Percentiles rank a stretch among this genome's conserved stretches.
Conservation (phyloP, 148 eudicot species). For the Fagopyrum homotropicum region DNA sequence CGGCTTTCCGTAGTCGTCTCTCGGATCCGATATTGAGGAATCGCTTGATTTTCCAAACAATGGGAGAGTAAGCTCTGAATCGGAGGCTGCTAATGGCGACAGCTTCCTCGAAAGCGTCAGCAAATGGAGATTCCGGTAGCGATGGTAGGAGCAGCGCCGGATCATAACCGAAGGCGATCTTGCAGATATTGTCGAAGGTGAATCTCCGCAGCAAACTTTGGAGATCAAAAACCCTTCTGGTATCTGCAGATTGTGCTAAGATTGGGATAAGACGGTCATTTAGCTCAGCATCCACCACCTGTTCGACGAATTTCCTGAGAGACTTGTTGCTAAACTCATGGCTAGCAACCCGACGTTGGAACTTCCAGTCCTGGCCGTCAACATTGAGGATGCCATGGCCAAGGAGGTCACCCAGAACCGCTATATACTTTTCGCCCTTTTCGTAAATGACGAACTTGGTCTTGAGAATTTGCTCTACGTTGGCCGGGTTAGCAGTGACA, state of each 20-base stretch:
- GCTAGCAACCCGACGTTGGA: slow-evolving; percentile 38
- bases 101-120: slow-evolving; percentile 17
- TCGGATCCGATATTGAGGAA: slow-evolving; percentile 4
- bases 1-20: not conserved
- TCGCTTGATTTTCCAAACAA: not conserved
- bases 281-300: slow-evolving; percentile 38
- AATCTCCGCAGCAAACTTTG: slow-evolving; percentile 31
- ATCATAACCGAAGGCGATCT: slow-evolving; percentile 21
- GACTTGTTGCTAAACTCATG: slow-evolving; percentile 44
- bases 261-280: slow-evolving; percentile 36
- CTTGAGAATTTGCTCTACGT: slow-evolving; percentile 28
- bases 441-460: slow-evolving; percentile 26
- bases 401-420: slow-evolving; percentile 23
- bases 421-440: slow-evolving; percentile 20
- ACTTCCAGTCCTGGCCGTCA: slow-evolving; percentile 45
- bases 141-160: slow-evolving; percentile 20
- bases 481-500: slow-evolving; percentile 22
- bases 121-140: slow-evolving; percentile 12
- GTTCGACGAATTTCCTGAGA: slow-evolving; percentile 32
- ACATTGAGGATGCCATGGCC: slow-evolving; percentile 42
- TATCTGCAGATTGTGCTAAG: slow-evolving; percentile 12
- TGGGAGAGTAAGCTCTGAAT: not conserved
- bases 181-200: slow-evolving; percentile 27
- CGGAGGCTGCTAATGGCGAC: slow-evolving; percentile 17
- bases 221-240: slow-evolving; percentile 18